Percentiles rank a stretch among this genome's conserved stretches.
Conservation (phyloP, 176 grass and related monocot species). For the barley (Hordeum vulgare) region MorexV3_pseudomolecules_assembly NC_058519.1:56562285-56562784, state of each 20-base stretch:
- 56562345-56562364: background rate
- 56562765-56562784: background rate
- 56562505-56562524: background rate
- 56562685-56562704: background rate
- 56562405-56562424: background rate
- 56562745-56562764: background rate
- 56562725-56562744: background rate
- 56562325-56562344: background rate
- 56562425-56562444: background rate
- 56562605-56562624: background rate
- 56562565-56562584: background rate
- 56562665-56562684: background rate
- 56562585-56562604: background rate
- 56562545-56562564: background rate
- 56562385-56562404: background rate
- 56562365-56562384: background rate
- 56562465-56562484: background rate
- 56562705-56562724: background rate
- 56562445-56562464: background rate
- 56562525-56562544: background rate
- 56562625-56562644: background rate
- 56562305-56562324: background rate
- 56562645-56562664: background rate
- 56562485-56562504: background rate
- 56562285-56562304: background rate